Conservation (phyloP, 2,329 filamentous ascomycete species). For the Colletotrichum camelliae region DNA sequence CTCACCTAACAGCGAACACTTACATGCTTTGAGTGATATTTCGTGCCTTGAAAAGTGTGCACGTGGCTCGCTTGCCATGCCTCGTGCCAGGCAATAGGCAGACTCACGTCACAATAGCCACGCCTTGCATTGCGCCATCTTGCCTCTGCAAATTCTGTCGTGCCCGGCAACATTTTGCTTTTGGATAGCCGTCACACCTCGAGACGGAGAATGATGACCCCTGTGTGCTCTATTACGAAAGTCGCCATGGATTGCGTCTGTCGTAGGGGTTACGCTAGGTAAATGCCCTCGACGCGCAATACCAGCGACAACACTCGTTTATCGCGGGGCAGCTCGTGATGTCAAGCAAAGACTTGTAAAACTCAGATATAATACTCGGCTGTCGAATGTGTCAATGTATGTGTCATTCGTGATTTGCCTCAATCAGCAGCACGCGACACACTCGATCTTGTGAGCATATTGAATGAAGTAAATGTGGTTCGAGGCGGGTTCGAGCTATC, state of each 20-base stretch:
- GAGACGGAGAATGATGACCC: neutral
- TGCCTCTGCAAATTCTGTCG: neutral
- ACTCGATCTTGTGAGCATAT: neutral
- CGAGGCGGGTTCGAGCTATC: neutral
- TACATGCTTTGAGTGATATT: neutral
- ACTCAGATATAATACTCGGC: neutral
- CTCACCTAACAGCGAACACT: neutral
- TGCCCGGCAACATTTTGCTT: neutral
- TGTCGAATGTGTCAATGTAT: neutral
- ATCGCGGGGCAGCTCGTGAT: neutral
- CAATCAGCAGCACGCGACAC: neutral
- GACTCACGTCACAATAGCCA: neutral
- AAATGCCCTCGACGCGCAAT: accelerated
- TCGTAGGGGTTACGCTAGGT: neutral
- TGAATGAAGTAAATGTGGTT: neutral
- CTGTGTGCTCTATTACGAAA: neutral
- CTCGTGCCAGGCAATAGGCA: neutral
- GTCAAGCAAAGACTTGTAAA: neutral
- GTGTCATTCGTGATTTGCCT: neutral
- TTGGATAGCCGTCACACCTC: accelerated
- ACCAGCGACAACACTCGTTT: neutral
- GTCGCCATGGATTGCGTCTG: neutral
- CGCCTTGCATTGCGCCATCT: neutral
- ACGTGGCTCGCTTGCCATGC: neutral
- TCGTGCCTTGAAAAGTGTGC: neutral